These are phyloP conservation scores for Corylus avellana DNA, from an alignment of 306 rosid genomes.

Conservation along the genomic window DNA sequence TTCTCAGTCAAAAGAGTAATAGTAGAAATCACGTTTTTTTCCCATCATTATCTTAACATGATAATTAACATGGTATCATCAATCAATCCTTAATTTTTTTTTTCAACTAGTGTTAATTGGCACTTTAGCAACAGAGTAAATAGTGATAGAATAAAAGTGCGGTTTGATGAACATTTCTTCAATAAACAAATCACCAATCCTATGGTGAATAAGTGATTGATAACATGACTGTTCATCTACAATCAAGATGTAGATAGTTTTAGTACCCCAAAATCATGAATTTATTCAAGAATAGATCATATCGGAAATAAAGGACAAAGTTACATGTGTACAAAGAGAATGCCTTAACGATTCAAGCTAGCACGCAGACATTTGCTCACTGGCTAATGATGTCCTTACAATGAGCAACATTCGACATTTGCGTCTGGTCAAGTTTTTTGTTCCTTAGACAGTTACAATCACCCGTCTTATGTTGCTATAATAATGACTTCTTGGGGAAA, in stretches of 20 bases:
- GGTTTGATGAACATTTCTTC: no score
- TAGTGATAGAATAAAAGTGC: no score
- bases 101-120: no score
- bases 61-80: no score
- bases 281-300: background rate
- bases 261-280: background rate
- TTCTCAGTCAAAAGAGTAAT: no score
- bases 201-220: background rate
- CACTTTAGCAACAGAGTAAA: no score
- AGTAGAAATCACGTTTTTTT: no score
- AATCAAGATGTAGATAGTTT: background rate
- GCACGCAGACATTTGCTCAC: background rate
- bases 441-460: background rate
- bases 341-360: background rate
- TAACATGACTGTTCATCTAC: background rate
- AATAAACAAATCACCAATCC: background rate
- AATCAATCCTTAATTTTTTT: no score
- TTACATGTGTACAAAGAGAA: background rate
- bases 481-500: background rate
- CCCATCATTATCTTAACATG: no score
- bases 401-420: background rate
- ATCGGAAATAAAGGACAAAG: constrained; percentile 7
- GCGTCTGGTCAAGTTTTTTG: constrained; percentile 30
- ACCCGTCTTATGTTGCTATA: background rate
- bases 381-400: no score